Evolutionary conservation across 352 stramenopile species (phyloP), one percentile per base, ranked within the genome.

Genomic region (Phytophthora aleatoria): DNA sequence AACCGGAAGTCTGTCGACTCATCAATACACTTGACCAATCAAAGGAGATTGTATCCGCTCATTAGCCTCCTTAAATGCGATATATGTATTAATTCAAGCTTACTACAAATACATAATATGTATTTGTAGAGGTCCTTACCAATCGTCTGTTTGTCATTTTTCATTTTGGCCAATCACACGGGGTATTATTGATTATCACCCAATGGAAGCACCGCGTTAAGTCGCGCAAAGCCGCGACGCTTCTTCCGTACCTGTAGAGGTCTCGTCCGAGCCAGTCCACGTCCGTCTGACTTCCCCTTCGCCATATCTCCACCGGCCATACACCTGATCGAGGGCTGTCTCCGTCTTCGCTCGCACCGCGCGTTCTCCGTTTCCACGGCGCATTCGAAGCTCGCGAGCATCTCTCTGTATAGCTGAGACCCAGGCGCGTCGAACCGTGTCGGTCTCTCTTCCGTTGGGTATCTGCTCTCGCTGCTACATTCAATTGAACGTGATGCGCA

Each of bases 181-280:
- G 1, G n/a, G 9, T 24, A 27, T 20, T 12, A 7, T 0, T 3
- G 13, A 44, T 56, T 56, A 45, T 56, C 33, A 4, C 3, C 35
- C 50, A 56, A 56, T 56, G 30, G 30, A 28, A 27, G 5, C 47
- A 7, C 26, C 10, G 16, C 35, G 11, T 51, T 3, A 6, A 43
- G 2, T 8, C 15, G 4, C 38, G 7, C 38, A 24, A 20, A 43
- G 15, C 38, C 33, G 33, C n/a, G 16, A 47, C 15, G 3, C 8
- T 28, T 26, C 38, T 13, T 44, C n/a, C 6, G 41, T 24, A 13
- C 41, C 13, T 33, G 52, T 71, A 55, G 45, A 64, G 44, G 55
- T 54, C 43, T 35, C 24, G 43, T 57, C 53, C 13, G 57, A 69
- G 64, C 58, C 64, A 72, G 64, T 68, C 64, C 57, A 63, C 20